A percentile compares a stretch with the other conserved stretches of the same genome.
Evolutionary conservation across 2,329 filamentous ascomycete genomes (phyloP).

Genomic region (Knufia petricola): DNA sequence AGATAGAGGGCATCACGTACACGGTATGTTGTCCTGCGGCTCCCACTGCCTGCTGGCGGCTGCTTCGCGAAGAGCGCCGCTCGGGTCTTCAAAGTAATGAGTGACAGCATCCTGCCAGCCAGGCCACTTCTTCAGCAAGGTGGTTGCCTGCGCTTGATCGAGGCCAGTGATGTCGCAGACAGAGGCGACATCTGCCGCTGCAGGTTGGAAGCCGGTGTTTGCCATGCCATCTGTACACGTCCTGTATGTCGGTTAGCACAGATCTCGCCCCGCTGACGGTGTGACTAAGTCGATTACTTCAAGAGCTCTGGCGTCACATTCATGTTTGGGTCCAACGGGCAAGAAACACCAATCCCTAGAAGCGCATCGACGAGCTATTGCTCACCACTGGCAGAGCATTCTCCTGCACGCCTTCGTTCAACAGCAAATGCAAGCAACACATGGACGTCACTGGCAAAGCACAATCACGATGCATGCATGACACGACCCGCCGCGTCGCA

Average conservation of each 20-base stretch:
- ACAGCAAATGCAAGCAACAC: neutral
- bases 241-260: neutral
- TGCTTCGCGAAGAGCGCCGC: neutral
- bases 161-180: slow-evolving; percentile 7
- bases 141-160: slow-evolving; percentile 1
- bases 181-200: neutral
- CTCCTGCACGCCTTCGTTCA: neutral
- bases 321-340: neutral
- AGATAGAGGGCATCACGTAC: slow-evolving; percentile 11
- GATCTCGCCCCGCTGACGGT: no score
- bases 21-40: slow-evolving; percentile 20
- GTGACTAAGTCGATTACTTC: slow-evolving; percentile 5
- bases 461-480: no score
- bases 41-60: slow-evolving; percentile 13
- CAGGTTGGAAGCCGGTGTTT: neutral
- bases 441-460: neutral
- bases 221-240: slow-evolving; percentile 8
- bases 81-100: slow-evolving; percentile 7
- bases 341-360: no score
- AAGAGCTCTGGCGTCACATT: slow-evolving; percentile 5
- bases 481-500: no score
- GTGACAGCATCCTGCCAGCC: slow-evolving; percentile 5
- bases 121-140: slow-evolving; percentile 8
- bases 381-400: neutral
- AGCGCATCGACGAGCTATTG: neutral